Base-by-base conservation (phyloP, 805 yeast genomes). In the Danielia oregonensis region DNA sequence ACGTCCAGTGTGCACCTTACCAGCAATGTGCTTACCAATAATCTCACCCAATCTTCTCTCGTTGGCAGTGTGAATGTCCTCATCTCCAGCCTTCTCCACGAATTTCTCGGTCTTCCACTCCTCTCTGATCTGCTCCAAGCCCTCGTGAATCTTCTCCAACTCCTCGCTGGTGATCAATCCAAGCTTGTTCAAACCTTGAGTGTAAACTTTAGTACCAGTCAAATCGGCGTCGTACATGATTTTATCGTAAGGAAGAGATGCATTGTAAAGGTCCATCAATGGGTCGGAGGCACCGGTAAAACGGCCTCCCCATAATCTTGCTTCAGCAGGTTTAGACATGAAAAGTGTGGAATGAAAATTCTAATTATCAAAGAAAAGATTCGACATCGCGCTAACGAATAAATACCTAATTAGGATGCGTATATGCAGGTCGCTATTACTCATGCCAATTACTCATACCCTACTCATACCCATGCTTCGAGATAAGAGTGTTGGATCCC, bases 1-100 rank as follows among this genome's bases (percentile, higher is more conserved):
- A 58, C 99, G 79, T 42, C 99, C 99, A n/a, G 99, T 93, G 61
- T 93, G 99, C 19, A 93, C 97, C 54, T 93, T 93, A 26, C 99
- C 99, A 11, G 97, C 86, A 57, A 93, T 91, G 36, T 78, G 79
- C 52, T 79, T 80, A 37, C 98, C 99, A 52, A 93, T 93, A 35
- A 93, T 68, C 65, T 93, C 99, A 32, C 99, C 98, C 44, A 93
- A 70, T 55, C 98, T 76, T 68, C 99, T 85, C 68, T 93, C 99
- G 57, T 93, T 93, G 28, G 98, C 98, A 27, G 99, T 93, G 61
- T 93, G 99, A 44, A 93, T 93, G 55, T 93, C 99, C 63, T 93
- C 99, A 61, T 93, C 99, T 24, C 94, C 95, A 9, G 82, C 75
- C 55, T 85, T 81, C 55, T 81, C 94, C 9, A 66, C 81, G 57